Base-by-base conservation (phyloP, 2,329 filamentous ascomycete species). In the Cylindrodendrum hubeiense region DNA sequence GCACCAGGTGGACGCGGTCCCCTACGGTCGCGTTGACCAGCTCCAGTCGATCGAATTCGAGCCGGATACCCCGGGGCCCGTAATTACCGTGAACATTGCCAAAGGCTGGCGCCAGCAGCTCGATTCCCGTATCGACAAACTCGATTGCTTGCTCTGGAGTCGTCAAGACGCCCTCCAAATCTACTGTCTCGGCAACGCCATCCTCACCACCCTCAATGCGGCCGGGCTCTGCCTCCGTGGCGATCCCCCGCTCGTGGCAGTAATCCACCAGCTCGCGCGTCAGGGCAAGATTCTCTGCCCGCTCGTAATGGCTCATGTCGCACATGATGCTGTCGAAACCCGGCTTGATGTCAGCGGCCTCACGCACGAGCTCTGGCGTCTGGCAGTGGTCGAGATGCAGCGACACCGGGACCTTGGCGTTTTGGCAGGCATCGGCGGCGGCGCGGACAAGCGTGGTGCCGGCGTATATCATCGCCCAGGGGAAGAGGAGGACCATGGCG, bases 11-110 rank as follows among this genome's bases (percentile, higher is more conserved):
- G 46, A 85, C 84, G 19, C 78, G 74, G 67, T 83, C 82, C 55
- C 82, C 82, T 5, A 85, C 83, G 7, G 77, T 77, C 52, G 72
- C 71, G 69, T 82, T 80, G 70, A 86, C 78, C 63, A 56, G 39
- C 17, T 67, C 59, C 13, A 74, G 66, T 2, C 73, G 68, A 22
- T 74, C 69, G 39, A 70, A 74, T 37, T 75, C 72, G 4, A 75
- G 72, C 22, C 59, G 54, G 19, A 69, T 70, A 0, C 91, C 91
- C 17, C 87, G 79, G 0, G 88, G 85, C 0, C 91, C 91, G 78
- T 94, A 94, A 71, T 90, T 87, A 7, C 91, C 91, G 79, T 94
- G 92, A 46, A 94, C 89, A 71, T 94, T 94, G 3, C 91, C 92
- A 79, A 94, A 93, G 0, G 90, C 90, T 0, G 91, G 92, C 2